Conservation (phyloP, 345 rosid species). For the Camelina sativa region DNA sequence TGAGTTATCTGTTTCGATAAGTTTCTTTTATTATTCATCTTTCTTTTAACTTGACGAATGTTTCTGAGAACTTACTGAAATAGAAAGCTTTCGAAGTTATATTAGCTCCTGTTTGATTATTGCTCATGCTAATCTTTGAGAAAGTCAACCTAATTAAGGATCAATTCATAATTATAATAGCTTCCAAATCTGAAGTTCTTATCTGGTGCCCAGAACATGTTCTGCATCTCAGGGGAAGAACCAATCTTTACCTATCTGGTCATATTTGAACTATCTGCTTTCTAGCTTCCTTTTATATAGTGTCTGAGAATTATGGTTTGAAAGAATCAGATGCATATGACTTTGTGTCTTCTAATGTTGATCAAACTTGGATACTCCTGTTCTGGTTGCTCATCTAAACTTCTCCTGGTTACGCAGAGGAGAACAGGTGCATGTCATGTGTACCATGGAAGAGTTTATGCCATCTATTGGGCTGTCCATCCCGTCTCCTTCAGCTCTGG, state of each 20-base stretch:
- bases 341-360: constrained; percentile 36
- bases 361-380: constrained; percentile 27
- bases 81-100: constrained; percentile 10
- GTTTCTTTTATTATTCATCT: constrained; percentile 10
- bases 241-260: constrained; percentile 15
- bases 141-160: constrained; percentile 5
- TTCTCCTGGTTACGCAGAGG: constrained; percentile 60
- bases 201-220: not conserved
- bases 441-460: constrained; percentile 84
- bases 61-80: constrained; percentile 27
- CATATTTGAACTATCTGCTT: constrained; percentile 14
- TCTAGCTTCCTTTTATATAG: constrained; percentile 14
- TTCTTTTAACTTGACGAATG: constrained; percentile 14
- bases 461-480: constrained; percentile 84
- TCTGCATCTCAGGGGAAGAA: constrained; percentile 17
- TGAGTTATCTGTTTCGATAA: constrained; percentile 21
- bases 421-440: constrained; percentile 84
- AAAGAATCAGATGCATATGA: constrained; percentile 19
- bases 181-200: constrained; percentile 5
- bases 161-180: not conserved
- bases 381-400: constrained; percentile 31
- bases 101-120: constrained; percentile 25
- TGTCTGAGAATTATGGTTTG: constrained; percentile 8
- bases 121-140: constrained; percentile 19
- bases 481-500: constrained; percentile 77